Evolutionary conservation across 176 grass and related monocot species (phyloP).

Genomic region (Triticum turgidum): DNA sequence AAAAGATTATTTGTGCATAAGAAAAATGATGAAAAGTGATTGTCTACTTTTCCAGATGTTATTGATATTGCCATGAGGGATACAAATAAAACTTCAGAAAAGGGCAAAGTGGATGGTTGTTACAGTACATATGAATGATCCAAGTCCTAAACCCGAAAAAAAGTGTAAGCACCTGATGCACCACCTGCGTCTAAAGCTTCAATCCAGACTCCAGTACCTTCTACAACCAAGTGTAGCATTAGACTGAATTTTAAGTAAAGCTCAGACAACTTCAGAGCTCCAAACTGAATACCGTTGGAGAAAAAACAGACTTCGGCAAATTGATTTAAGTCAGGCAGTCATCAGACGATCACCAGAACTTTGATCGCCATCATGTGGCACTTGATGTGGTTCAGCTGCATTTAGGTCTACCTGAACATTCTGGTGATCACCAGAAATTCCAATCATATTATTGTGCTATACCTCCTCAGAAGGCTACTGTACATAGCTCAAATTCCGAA

Average conservation of each 20-base stretch:
- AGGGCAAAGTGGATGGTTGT: background rate
- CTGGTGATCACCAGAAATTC: background rate
- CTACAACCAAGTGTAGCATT: background rate
- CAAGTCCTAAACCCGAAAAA: background rate
- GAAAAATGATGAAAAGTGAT: background rate
- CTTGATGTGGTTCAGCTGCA: background rate
- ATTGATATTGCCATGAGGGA: background rate
- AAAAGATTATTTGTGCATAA: background rate
- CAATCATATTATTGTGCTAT: conserved; percentile 1
- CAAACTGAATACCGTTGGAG: background rate
- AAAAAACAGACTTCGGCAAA: background rate
- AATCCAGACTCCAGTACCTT: background rate
- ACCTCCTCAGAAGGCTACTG: background rate
- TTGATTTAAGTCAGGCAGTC: background rate
- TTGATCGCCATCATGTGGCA: background rate
- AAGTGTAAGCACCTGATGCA: background rate
- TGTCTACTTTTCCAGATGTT: background rate
- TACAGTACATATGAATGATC: background rate
- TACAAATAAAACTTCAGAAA: background rate
- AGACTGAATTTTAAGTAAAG: background rate
- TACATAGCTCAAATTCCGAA: background rate
- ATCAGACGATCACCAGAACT: background rate
- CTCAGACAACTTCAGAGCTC: background rate
- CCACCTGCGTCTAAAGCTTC: background rate
- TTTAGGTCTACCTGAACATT: background rate